phyloP scores from a whole-genome alignment of 2,329 filamentous ascomycete species.

The Cladophialophora psammophila region DNA sequence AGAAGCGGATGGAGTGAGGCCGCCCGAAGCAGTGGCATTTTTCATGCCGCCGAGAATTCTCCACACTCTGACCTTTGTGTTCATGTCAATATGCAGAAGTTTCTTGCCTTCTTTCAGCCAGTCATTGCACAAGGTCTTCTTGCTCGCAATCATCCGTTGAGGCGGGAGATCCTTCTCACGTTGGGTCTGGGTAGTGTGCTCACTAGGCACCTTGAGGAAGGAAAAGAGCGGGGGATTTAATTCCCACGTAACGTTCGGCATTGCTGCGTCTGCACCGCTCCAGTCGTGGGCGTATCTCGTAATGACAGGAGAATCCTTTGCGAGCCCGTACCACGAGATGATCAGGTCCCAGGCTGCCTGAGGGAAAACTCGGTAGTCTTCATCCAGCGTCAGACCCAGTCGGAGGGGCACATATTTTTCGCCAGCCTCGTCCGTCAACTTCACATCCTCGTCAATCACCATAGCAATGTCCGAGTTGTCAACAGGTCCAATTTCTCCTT shows the following conservation, averaged over 20 bases:
- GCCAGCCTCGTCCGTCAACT: conserved; percentile 55
- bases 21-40: conserved; percentile 53
- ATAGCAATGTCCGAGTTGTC: conserved; percentile 86
- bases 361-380: conserved; percentile 79
- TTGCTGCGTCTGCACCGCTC: conserved; percentile 58
- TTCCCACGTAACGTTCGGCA: conserved; percentile 78
- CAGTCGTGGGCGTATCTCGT: conserved; percentile 80
- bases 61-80: conserved; percentile 80
- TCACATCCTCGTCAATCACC: conserved; percentile 55
- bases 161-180: conserved; percentile 69
- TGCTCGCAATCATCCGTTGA: conserved; percentile 73
- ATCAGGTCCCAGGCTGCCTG: conserved; percentile 82
- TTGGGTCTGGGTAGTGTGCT: conserved; percentile 65
- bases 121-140: conserved; percentile 71
- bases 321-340: conserved; percentile 80
- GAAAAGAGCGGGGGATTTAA: conserved; percentile 84
- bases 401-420: conserved; percentile 74
- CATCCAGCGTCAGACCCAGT: conserved; percentile 67
- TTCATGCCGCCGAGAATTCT: conserved; percentile 58
- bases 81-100: conserved; percentile 69
- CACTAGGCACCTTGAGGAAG: conserved; percentile 77
- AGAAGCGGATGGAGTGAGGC: conserved; percentile 54
- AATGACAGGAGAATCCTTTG: conserved; percentile 73
- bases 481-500: conserved; percentile 76
- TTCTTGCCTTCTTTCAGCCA: conserved; percentile 79